These are phyloP conservation scores for Collariella sp. DNA, from an alignment of 495 filamentous ascomycete species.

Conservation along the genomic window DNA sequence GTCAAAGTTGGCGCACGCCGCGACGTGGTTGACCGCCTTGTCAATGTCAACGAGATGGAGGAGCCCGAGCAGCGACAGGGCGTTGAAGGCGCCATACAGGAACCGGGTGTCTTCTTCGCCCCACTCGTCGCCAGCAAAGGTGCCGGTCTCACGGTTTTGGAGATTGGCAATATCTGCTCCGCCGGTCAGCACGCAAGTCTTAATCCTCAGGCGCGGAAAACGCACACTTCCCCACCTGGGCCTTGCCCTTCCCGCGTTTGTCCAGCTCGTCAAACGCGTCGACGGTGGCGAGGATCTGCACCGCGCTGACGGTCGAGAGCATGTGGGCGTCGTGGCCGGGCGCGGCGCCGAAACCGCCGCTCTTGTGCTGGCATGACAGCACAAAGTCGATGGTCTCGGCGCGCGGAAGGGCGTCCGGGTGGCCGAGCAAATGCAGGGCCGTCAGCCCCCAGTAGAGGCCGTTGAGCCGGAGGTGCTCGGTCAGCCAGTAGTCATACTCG, in stretches of 20 bases:
- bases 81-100: constrained; percentile 78
- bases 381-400: constrained; percentile 82
- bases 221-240: constrained; percentile 66
- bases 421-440: constrained; percentile 74
- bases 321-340: constrained; percentile 94
- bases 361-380: constrained; percentile 77
- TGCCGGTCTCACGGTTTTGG: constrained; percentile 72
- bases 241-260: constrained; percentile 55
- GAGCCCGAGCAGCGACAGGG: constrained; percentile 69
- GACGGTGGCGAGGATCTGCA: constrained; percentile 79
- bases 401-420: constrained; percentile 70
- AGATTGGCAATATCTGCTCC: constrained; percentile 67
- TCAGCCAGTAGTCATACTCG: constrained; percentile 94
- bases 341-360: constrained; percentile 85
- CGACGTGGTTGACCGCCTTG: constrained; percentile 68
- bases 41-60: constrained; percentile 64
- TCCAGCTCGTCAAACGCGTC: constrained; percentile 83
- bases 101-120: constrained; percentile 94
- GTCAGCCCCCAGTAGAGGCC: constrained; percentile 95
- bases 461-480: constrained; percentile 88
- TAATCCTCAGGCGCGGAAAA: constrained; percentile 2
- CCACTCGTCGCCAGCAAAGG: constrained; percentile 91
- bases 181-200: constrained; percentile 6
- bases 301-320: constrained; percentile 84
- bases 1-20: constrained; percentile 81